These are phyloP conservation scores for Ambrosia artemisiifolia DNA, from an alignment of 129 eudicot species.

Conservation along the genomic window DNA sequence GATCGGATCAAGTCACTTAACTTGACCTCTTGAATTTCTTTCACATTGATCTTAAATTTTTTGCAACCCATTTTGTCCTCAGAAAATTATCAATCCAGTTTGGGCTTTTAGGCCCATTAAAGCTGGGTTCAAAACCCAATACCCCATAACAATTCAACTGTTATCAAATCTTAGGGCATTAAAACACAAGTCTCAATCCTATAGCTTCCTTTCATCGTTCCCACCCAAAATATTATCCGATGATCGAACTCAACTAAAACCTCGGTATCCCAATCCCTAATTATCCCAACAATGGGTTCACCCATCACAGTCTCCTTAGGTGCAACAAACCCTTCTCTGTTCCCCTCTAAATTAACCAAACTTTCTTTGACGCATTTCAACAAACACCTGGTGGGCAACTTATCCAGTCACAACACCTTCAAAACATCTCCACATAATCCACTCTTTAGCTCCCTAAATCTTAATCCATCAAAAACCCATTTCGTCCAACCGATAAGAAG, in stretches of 20 bases:
- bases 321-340: constrained; percentile 29
- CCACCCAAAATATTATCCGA: constrained; percentile 28
- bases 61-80: too few species aligned
- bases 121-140: neutral
- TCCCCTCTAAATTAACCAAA: neutral
- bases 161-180: constrained; percentile 22
- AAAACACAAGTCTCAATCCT: neutral
- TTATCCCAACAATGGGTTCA: constrained; percentile 40
- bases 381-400: constrained; percentile 55
- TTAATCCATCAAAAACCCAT: constrained; percentile 14
- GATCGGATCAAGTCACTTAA: too few species aligned
- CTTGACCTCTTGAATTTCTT: too few species aligned
- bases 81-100: neutral
- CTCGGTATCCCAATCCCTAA: neutral
- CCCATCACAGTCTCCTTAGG: constrained; percentile 40
- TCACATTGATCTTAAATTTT: too few species aligned
- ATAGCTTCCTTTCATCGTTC: constrained; percentile 20
- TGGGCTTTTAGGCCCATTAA: constrained; percentile 17
- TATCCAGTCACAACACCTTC: constrained; percentile 11
- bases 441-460: constrained; percentile 8
- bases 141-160: neutral
- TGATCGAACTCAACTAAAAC: constrained; percentile 34
- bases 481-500: constrained; percentile 34
- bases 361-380: constrained; percentile 48
- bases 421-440: constrained; percentile 13